Evolutionary conservation across 73 alveolate species (phyloP).

Genomic region (Paraurostyla sp.): DNA sequence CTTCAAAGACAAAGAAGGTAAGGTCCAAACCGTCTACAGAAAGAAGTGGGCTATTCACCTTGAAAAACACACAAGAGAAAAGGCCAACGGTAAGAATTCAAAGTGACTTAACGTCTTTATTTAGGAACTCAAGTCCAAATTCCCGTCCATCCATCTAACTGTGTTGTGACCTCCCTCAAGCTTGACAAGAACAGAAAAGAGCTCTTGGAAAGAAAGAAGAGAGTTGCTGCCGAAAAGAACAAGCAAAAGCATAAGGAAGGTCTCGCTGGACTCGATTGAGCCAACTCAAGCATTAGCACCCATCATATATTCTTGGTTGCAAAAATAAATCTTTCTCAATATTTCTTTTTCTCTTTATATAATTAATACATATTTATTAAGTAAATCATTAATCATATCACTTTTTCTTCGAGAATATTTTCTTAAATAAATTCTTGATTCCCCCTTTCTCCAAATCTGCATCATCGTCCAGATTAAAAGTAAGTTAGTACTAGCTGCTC

Average conservation of each 20-base stretch:
- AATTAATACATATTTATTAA: background rate
- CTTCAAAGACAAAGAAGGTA: conserved; percentile 93
- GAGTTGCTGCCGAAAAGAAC: conserved; percentile 65
- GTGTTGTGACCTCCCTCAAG: conserved; percentile 83
- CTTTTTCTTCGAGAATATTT: conserved; percentile 5
- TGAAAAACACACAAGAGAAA: conserved; percentile 92
- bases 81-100: conserved; percentile 81
- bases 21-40: conserved; percentile 94
- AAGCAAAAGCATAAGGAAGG: conserved; percentile 68
- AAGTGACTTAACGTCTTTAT: background rate
- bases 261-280: conserved; percentile 66
- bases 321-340: background rate
- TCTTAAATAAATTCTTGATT: background rate
- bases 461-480: conserved; percentile 39
- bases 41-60: conserved; percentile 94
- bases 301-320: background rate
- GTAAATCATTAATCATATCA: conserved; percentile 2
- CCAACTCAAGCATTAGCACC: conserved; percentile 5
- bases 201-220: conserved; percentile 83
- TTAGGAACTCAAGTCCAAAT: conserved; percentile 78
- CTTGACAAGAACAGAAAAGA: conserved; percentile 88
- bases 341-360: conserved; percentile 19
- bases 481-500: background rate
- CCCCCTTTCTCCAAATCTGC: background rate
- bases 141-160: conserved; percentile 87